A percentile compares a stretch with the other conserved stretches of the same genome.
Evolutionary conservation across 2,329 filamentous ascomycete species (phyloP).

Genomic region (Trichoderma lentiforme): DNA sequence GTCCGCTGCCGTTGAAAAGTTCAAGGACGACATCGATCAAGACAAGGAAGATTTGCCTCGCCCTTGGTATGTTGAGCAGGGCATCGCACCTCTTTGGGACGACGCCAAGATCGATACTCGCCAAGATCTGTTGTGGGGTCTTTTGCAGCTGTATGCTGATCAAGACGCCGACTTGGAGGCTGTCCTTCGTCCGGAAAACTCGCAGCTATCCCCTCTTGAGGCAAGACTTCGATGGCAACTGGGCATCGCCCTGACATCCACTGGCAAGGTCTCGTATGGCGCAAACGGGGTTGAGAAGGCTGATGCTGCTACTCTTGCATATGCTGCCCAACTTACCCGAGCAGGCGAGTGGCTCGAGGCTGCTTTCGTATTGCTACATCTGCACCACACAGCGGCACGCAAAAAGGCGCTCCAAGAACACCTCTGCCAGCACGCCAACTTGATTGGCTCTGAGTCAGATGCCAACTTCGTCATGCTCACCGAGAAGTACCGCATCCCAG

Average conservation of each 20-base stretch:
- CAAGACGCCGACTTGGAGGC: conserved; percentile 59
- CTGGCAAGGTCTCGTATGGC: conserved; percentile 51
- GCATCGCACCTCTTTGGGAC: conserved; percentile 56
- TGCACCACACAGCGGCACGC: conserved; percentile 62
- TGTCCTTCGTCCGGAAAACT: conserved; percentile 71
- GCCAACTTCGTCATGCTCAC: conserved; percentile 58
- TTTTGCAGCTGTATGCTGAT: conserved; percentile 77
- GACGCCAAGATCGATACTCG: conserved; percentile 56
- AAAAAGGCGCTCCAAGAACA: conserved; percentile 68
- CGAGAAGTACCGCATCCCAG: conserved; percentile 66
- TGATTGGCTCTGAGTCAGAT: conserved; percentile 59
- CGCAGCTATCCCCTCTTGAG: conserved; percentile 71
- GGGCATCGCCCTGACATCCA: conserved; percentile 59
- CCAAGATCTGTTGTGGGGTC: conserved; percentile 81
- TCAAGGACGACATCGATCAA: conserved; percentile 68
- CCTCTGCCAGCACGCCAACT: conserved; percentile 66
- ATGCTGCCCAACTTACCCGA: conserved; percentile 60
- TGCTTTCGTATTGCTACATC: conserved; percentile 73
- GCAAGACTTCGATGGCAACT: conserved; percentile 83
- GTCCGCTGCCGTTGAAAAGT: conserved; percentile 68
- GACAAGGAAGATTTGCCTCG: conserved; percentile 68
- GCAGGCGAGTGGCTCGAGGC: conserved; percentile 67
- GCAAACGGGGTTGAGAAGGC: conserved; percentile 56
- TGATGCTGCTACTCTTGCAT: conserved; percentile 64
- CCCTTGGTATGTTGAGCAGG: conserved; percentile 67